A percentile compares a stretch with the other conserved stretches of the same genome.
Evolutionary conservation across 163 green algal genomes (phyloP).

Genomic region (Chlorella variabilis): DNA sequence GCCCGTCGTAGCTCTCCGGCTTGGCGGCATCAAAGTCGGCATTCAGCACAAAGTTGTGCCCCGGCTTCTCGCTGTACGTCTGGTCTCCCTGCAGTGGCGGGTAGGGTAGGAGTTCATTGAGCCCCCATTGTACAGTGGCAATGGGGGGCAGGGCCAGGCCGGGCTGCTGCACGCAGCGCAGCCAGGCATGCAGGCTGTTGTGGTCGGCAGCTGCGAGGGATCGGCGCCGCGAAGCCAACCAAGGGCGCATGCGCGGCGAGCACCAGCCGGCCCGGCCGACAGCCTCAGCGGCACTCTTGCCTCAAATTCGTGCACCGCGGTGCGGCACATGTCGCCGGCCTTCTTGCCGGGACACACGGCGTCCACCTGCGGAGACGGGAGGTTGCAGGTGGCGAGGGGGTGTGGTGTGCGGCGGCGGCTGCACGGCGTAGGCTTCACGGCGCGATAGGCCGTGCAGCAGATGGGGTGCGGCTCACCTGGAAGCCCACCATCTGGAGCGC

Average conservation of each 20-base stretch:
- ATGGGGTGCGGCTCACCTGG: conserved; percentile 23
- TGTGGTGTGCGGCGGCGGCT: no score
- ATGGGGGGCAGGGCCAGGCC: no score
- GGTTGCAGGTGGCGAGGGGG: not conserved
- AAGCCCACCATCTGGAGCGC: conserved; percentile 55
- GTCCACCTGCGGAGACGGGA: conserved; percentile 27
- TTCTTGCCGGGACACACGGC: conserved; percentile 59
- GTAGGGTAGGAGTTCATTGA: no score
- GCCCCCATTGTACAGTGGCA: no score
- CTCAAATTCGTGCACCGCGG: conserved; percentile 68
- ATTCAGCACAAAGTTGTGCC: conserved; percentile 63
- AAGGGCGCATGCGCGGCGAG: not conserved
- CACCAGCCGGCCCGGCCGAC: no score
- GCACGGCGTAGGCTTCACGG: no score
- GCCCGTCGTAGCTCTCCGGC: conserved; percentile 46
- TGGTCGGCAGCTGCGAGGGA: no score
- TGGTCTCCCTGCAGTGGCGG: conserved; percentile 43
- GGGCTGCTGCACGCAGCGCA: no score
- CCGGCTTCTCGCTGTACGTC: conserved; percentile 67
- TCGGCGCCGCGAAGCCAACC: no score
- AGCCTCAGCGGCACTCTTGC: no score
- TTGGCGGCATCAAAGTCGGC: conserved; percentile 41
- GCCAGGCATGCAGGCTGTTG: not conserved
- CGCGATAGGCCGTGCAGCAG: no score
- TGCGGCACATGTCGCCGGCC: conserved; percentile 48